phyloP scores from a whole-genome alignment of 1,284 basidiomycete genomes.

The Ceratobasidium sp. region DNA sequence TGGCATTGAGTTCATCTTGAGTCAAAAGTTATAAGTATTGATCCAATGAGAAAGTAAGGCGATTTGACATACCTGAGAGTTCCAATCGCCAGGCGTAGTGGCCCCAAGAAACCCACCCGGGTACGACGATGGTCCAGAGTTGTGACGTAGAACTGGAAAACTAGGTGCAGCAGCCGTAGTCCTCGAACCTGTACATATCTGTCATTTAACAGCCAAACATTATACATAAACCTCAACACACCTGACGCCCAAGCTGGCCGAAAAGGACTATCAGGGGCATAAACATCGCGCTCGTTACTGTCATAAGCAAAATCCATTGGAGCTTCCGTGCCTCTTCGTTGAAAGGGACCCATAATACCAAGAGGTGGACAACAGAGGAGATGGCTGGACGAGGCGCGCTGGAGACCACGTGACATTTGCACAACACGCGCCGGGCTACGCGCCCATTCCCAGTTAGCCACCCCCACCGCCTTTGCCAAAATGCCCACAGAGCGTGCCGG shows the following conservation, averaged over 20 bases:
- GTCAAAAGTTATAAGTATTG: background rate
- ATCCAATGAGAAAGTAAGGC: background rate
- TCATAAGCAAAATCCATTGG: conserved; percentile 85
- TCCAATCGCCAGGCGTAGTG: conserved; percentile 3
- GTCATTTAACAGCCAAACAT: background rate
- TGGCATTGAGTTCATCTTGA: conserved; percentile 29
- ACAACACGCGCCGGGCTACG: conserved; percentile 19
- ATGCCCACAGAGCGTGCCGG: conserved; percentile 83
- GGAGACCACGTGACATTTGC: conserved; percentile 14
- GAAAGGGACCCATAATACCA: conserved; percentile 22
- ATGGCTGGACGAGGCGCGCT: conserved; percentile 5
- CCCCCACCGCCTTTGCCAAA: conserved; percentile 48
- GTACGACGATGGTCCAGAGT: conserved; percentile 10
- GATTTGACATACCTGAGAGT: conserved; percentile 17
- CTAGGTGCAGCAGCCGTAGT: conserved; percentile 2
- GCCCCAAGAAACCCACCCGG: conserved; percentile 16
- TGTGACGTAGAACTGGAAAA: conserved; percentile 20
- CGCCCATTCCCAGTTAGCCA: background rate
- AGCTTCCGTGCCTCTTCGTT: conserved; percentile 62
- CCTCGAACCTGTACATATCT: background rate
- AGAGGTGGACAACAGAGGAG: background rate
- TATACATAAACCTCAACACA: conserved; percentile 15
- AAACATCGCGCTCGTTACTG: conserved; percentile 49
- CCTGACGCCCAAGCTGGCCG: conserved; percentile 7
- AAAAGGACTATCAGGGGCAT: conserved; percentile 29